Conservation (phyloP, 2,329 filamentous ascomycete genomes). For the Pseudohalonectria lignicola region DNA sequence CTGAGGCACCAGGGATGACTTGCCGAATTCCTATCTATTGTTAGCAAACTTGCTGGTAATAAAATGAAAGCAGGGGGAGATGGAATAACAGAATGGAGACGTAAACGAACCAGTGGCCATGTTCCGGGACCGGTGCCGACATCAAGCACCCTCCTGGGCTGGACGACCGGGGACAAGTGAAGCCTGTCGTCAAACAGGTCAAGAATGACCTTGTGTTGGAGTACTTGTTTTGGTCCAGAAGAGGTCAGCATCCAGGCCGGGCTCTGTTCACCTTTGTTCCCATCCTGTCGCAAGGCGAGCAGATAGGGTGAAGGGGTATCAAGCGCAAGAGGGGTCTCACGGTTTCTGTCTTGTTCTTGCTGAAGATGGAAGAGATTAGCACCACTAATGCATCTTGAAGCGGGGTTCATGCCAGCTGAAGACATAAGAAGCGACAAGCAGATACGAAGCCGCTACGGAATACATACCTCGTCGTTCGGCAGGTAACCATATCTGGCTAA, state of each 20-base stretch:
- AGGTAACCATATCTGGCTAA: slow-evolving; percentile 2
- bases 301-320: too few relatives aligned
- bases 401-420: too few relatives aligned
- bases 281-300: too few relatives aligned
- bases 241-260: too few relatives aligned
- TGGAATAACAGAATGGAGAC: too few relatives aligned
- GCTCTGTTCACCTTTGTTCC: too few relatives aligned
- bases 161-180: slow-evolving; percentile 14
- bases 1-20: too few relatives aligned
- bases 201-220: slow-evolving; percentile 17
- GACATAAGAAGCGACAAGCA: too few relatives aligned
- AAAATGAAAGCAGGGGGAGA: too few relatives aligned
- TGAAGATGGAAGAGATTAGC: not conserved
- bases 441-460: not conserved
- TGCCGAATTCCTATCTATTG: too few relatives aligned
- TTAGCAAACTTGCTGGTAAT: too few relatives aligned
- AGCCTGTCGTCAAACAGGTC: slow-evolving; percentile 16
- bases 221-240: slow-evolving; percentile 8
- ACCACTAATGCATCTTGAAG: too few relatives aligned
- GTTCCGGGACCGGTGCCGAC: slow-evolving; percentile 17
- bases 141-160: slow-evolving; percentile 15
- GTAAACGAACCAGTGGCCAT: slow-evolving; percentile 17
- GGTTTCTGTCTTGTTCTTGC: slow-evolving; percentile 3
- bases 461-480: slow-evolving; percentile 1
- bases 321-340: not conserved